These are phyloP conservation scores for Gastrodia elata DNA, from an alignment of 106 monocot genomes.

Conservation along the genomic window DNA sequence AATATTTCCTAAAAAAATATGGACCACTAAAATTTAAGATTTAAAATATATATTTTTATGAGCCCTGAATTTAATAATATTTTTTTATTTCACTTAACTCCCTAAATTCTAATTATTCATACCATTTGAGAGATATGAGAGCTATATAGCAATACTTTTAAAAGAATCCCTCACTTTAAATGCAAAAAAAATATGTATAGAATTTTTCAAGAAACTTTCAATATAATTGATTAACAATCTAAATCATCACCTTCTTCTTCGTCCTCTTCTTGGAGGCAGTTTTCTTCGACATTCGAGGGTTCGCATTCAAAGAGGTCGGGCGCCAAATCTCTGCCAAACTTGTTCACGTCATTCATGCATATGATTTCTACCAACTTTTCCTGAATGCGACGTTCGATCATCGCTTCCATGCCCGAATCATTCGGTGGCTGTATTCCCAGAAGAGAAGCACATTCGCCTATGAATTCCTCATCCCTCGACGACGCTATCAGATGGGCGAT, in stretches of 20 bases:
- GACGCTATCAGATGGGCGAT: conserved; percentile 52
- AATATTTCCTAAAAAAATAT: too few species aligned
- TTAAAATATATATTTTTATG: too few species aligned
- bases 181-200: too few species aligned
- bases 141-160: too few species aligned
- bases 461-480: conserved; percentile 55
- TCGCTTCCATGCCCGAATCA: conserved; percentile 18
- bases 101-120: too few species aligned
- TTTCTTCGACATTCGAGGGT: conserved; percentile 13
- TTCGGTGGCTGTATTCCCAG: conserved; percentile 35
- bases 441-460: conserved; percentile 41
- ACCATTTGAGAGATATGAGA: too few species aligned
- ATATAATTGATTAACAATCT: too few species aligned
- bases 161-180: too few species aligned
- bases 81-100: too few species aligned
- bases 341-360: conserved; percentile 38
- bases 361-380: conserved; percentile 40
- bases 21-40: too few species aligned
- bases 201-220: too few species aligned
- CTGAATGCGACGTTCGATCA: conserved; percentile 39
- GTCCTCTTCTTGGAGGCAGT: conserved; percentile 9
- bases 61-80: too few species aligned
- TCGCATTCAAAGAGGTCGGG: conserved; percentile 44
- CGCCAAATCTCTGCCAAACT: conserved; percentile 11
- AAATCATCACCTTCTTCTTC: conserved; percentile 15